Base-by-base conservation (phyloP, 2,329 filamentous ascomycete genomes). In the Aplosporella prunicola region DNA sequence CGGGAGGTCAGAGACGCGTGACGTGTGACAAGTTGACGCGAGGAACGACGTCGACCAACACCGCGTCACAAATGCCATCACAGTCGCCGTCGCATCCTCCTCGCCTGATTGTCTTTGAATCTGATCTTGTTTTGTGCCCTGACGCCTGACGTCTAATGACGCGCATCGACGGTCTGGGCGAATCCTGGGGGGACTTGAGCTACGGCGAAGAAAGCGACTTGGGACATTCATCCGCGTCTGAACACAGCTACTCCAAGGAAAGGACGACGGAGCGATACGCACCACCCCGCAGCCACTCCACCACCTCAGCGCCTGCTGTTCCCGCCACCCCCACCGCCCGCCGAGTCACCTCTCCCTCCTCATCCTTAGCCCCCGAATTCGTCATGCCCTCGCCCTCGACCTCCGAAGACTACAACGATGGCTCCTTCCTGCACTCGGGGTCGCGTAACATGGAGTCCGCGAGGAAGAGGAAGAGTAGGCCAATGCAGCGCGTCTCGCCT, bases 321-420 rank as follows among this genome's bases (percentile, higher is more conserved):
- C 30, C 40, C 8, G 46, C 43, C 20, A 44, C 39, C 9, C 33
- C 29, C 29, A 22, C 39, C 9, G 17, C 43, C 22, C 38, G 25
- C 14, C 31, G 43, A 44, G 26, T 34, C 32, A 20, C 44, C 45
- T 16, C 45, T 32, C 24, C 49, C 17, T n/a, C n/a, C 41, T 32
- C 42, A 20, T 34, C 46, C 14, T 55, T 53, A 15, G 47, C 46
- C 32, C 61, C 62, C 6, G 55, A 58, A 39, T 55, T 67, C 40
- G 59, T 66, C 39, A 67, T 66, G 63, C 64, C 64, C 6, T 51
- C 57, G 7, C 37, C 22, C n/a, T n/a, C n/a, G n/a, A n/a, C n/a
- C n/a, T n/a, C n/a, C n/a, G n/a, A n/a, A 39, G 39, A 29, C 2
- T 29, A 9, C 5, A 22, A 37, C 26, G 27, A 44, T 33, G 41